phyloP scores from a whole-genome alignment of 2,329 filamentous ascomycete genomes.

The Fusarium anthophilum region DNA sequence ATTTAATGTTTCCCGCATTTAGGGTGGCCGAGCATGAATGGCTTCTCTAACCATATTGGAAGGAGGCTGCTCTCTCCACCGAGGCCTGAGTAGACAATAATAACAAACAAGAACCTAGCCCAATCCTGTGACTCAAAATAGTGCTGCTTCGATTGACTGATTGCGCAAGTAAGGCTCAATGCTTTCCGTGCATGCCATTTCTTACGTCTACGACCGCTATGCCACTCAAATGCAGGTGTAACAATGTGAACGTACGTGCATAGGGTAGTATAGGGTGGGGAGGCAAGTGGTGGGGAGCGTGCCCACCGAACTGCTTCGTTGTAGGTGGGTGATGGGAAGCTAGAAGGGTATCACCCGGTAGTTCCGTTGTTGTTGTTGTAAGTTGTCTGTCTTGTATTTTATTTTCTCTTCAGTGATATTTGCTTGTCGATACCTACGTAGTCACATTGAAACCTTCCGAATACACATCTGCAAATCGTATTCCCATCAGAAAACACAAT shows the following conservation, averaged over 20 bases:
- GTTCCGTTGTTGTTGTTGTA: not conserved
- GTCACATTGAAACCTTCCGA: not conserved
- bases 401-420: not conserved
- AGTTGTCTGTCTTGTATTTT: not conserved
- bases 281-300: not conserved
- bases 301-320: not conserved
- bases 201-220: not conserved
- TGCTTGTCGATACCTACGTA: not conserved
- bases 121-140: not conserved
- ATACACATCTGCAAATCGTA: not conserved
- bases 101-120: not conserved
- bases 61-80: not conserved
- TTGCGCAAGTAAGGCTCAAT: not conserved
- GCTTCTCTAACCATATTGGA: no score
- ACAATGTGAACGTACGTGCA: no score
- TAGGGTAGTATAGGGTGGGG: not conserved
- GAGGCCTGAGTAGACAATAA: not conserved
- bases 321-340: not conserved
- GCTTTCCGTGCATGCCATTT: not conserved
- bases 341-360: not conserved
- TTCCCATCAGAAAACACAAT: not conserved
- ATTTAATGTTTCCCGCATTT: not conserved
- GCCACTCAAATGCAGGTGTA: not conserved
- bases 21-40: not conserved
- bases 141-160: not conserved